Conservation (phyloP, 305 asterid species). For the Rubia tinctorum region DNA sequence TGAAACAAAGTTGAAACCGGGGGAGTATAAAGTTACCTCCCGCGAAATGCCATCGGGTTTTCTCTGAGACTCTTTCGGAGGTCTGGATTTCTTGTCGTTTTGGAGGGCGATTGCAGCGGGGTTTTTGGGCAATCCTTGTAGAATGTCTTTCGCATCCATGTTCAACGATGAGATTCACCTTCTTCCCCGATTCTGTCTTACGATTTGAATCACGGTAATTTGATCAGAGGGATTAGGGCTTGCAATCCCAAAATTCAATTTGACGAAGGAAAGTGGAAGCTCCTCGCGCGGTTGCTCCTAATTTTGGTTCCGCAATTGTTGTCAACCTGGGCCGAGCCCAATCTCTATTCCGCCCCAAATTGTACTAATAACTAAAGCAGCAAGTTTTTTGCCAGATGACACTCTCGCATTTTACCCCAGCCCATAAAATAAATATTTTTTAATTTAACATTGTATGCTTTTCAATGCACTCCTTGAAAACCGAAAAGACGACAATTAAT, state of each 20-base stretch:
- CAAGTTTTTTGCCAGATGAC: too few species aligned
- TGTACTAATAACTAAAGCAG: too few species aligned
- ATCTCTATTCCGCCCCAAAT: too few species aligned
- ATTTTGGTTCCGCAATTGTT: too few species aligned
- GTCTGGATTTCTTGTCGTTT: slow-evolving; percentile 70
- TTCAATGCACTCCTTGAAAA: too few species aligned
- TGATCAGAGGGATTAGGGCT: not conserved
- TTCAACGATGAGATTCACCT: not conserved
- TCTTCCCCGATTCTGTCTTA: not conserved
- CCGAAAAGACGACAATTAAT: too few species aligned
- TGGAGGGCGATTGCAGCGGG: not conserved
- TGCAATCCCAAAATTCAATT: not conserved
- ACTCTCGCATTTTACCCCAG: too few species aligned
- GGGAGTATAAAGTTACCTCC: slow-evolving; percentile 42
- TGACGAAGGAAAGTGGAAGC: not conserved
- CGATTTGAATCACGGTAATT: not conserved
- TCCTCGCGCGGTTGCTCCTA: not conserved
- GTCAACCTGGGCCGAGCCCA: too few species aligned
- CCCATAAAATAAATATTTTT: too few species aligned
- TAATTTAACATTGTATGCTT: too few species aligned
- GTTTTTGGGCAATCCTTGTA: slow-evolving; percentile 80
- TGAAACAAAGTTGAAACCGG: too few species aligned
- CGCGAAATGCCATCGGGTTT: slow-evolving; percentile 99
- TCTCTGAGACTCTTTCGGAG: slow-evolving; percentile 93
- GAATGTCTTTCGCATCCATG: slow-evolving; percentile 97